phyloP scores from a whole-genome alignment of 2,329 filamentous ascomycete genomes.

The Epichloe uncinata region DNA sequence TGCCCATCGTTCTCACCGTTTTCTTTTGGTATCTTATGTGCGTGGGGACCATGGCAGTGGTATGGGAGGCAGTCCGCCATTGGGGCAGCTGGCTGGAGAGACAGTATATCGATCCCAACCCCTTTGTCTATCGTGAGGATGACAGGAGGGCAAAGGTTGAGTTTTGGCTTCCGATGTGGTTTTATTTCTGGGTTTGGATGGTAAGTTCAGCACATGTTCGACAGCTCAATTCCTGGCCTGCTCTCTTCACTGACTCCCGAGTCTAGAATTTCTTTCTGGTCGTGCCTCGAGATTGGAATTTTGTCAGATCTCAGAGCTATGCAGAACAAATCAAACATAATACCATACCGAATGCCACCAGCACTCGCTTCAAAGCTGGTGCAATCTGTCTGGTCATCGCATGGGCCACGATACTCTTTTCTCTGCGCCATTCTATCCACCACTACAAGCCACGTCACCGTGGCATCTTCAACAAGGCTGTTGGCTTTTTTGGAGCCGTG shows the following conservation, averaged over 20 bases:
- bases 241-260: not conserved
- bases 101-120: slow-evolving; percentile 56
- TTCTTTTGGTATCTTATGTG: slow-evolving; percentile 66
- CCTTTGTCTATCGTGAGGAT: slow-evolving; percentile 45
- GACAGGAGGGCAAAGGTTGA: slow-evolving; percentile 51
- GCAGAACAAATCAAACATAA: slow-evolving; percentile 39
- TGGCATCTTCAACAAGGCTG: slow-evolving; percentile 33
- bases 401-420: slow-evolving; percentile 49
- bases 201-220: slow-evolving; percentile 23
- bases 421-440: slow-evolving; percentile 53
- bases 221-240: not conserved
- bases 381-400: slow-evolving; percentile 47
- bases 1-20: slow-evolving; percentile 55
- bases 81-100: slow-evolving; percentile 72
- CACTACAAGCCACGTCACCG: slow-evolving; percentile 50
- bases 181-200: slow-evolving; percentile 59
- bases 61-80: slow-evolving; percentile 66
- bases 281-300: slow-evolving; percentile 55
- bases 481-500: slow-evolving; percentile 38
- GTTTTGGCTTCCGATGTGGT: slow-evolving; percentile 55
- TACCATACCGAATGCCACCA: slow-evolving; percentile 51
- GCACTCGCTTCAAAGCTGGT: slow-evolving; percentile 53
- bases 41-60: slow-evolving; percentile 47
- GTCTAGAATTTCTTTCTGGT: slow-evolving; percentile 57
- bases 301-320: slow-evolving; percentile 51